Base-by-base conservation (phyloP, 2,329 filamentous ascomycete genomes). In the Calonectria pauciramosa region DNA sequence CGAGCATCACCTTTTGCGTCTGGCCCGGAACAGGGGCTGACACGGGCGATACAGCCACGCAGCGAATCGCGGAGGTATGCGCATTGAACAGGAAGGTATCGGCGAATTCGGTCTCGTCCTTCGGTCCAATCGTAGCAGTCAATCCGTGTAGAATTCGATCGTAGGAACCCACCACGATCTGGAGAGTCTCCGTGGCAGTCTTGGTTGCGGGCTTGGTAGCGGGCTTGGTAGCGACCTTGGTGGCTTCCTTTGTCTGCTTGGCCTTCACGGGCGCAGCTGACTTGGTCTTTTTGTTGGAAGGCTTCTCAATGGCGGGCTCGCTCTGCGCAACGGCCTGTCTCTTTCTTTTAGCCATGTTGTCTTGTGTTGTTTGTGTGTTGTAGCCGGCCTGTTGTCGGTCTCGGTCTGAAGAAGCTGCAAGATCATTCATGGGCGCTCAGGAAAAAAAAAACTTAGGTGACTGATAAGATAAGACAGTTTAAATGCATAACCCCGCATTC, bases 1-100 rank as follows among this genome's bases (percentile, higher is more conserved):
- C 97, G 64, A 99, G 91, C 79, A 97, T 93, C 65, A 98, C 91
- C 83, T 97, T 98, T 83, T 95, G 94, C n/a, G 88, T 86, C 84
- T 94, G 93, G 77, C 89, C 91, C 16, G 87, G 89, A 71, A 87
- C 82, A 1, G 89, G 88, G 23, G 90, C 90, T 16, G 95, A 94
- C 0, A 94, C 89, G 4, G 94, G 94, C 11, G 96, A 98, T 75
- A 98, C 86, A 30, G 96, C 95, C 41, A 99, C 90, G 83, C 95
- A 97, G 80, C 96, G 94, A 83, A 99, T 95, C 6, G 97, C 94
- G 16, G 96, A 97, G 71, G 92, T 90, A 86, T 99, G 97, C 18
- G 97, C 96, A 82, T 96, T 95, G 90, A 99, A 98, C 72, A 99
- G 91, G 85, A 99, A 99, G 0, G 95, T 96, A 85, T 99, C 96